Conservation (phyloP, 2,329 filamentous ascomycete genomes). For the Pyricularia pennisetigena region DNA sequence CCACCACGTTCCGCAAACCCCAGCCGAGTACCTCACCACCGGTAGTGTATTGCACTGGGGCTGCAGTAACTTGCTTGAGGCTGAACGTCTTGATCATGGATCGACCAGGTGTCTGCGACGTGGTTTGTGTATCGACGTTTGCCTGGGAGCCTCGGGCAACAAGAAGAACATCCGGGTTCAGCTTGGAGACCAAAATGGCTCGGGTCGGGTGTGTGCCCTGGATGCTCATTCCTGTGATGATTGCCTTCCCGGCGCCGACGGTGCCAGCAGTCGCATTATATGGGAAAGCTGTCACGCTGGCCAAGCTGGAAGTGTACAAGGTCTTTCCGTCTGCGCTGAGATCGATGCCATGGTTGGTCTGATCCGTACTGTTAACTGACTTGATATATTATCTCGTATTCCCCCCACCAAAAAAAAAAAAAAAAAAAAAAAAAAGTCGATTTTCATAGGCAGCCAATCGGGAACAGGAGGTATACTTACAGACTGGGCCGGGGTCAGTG, state of each 20-base stretch:
- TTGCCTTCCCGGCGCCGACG: slow-evolving; percentile 26
- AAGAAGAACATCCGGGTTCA: slow-evolving; percentile 34
- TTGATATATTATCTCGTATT: background rate
- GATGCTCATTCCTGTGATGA: slow-evolving; percentile 36
- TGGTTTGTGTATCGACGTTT: slow-evolving; percentile 11
- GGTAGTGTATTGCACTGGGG: slow-evolving; percentile 31
- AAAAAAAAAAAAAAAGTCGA: too few relatives aligned
- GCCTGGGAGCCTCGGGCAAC: slow-evolving; percentile 11
- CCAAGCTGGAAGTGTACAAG: slow-evolving; percentile 41
- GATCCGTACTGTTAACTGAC: background rate
- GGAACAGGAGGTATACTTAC: background rate
- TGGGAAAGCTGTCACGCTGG: slow-evolving; percentile 46
- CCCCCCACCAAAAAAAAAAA: too few relatives aligned
- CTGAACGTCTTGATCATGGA: slow-evolving; percentile 54
- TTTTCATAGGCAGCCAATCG: slow-evolving; percentile 9
- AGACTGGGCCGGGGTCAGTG: slow-evolving; percentile 12
- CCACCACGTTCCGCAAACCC: slow-evolving; percentile 60
- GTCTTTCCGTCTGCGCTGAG: slow-evolving; percentile 34
- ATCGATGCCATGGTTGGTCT: slow-evolving; percentile 36
- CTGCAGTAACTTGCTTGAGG: slow-evolving; percentile 20
- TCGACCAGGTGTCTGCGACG: slow-evolving; percentile 34
- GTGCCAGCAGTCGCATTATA: slow-evolving; percentile 44
- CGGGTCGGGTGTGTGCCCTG: slow-evolving; percentile 48
- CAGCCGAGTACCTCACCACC: slow-evolving; percentile 46
- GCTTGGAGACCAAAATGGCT: slow-evolving; percentile 48